Percentiles rank a stretch among this genome's conserved stretches.
Conservation (phyloP, 2,329 filamentous ascomycete genomes). For the Beauveria bassiana region DNA sequence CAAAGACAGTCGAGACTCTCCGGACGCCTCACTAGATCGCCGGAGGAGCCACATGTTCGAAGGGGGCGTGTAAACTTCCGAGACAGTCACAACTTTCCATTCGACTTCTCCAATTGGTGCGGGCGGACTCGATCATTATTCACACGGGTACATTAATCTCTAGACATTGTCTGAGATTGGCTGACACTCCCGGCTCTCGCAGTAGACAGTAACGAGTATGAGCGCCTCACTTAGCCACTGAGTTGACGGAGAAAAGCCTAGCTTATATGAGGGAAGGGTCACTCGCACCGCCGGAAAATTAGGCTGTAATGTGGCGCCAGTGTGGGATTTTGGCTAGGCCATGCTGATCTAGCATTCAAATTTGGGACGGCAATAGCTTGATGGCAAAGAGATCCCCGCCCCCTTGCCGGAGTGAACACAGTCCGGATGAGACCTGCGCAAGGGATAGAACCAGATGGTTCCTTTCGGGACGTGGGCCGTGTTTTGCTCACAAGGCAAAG, state of each 20-base stretch:
- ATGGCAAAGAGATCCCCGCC: background rate
- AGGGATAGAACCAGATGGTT: constrained; percentile 5
- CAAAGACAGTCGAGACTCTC: background rate
- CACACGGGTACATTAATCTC: background rate
- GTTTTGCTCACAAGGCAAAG: background rate
- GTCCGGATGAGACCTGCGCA: constrained; percentile 2
- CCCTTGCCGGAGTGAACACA: background rate
- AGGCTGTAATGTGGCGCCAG: background rate
- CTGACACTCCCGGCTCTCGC: background rate
- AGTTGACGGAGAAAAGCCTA: background rate
- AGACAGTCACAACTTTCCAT: background rate
- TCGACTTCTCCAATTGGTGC: background rate
- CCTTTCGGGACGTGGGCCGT: background rate
- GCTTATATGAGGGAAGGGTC: background rate
- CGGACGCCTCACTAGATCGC: background rate
- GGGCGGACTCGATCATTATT: background rate
- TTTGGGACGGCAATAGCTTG: background rate
- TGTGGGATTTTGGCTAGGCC: background rate
- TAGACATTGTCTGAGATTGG: constrained; percentile 9
- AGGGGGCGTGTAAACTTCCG: background rate
- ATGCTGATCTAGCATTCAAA: background rate
- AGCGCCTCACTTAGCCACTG: background rate
- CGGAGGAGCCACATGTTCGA: background rate
- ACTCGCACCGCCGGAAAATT: background rate
- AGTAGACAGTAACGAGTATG: background rate